Evolutionary conservation across 1,284 basidiomycete species (phyloP).

Genomic region (Cerrena zonata): DNA sequence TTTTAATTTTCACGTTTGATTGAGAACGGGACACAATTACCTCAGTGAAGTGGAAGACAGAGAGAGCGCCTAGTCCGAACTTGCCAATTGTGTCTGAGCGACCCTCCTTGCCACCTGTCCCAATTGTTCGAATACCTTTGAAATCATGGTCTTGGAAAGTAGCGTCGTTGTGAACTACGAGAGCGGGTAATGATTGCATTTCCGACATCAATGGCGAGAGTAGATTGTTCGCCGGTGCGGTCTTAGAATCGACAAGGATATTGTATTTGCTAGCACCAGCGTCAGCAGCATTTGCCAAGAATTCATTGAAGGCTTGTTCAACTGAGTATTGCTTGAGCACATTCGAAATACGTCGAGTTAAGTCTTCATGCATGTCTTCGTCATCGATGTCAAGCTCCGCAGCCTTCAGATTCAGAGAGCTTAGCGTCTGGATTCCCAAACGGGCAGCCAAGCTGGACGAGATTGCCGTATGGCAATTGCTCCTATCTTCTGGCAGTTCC

Average conservation of each 20-base stretch:
- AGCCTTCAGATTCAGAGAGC: conserved; percentile 11
- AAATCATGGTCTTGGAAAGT: conserved; percentile 39
- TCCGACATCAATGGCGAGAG: conserved; percentile 29
- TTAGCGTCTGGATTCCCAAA: conserved; percentile 11
- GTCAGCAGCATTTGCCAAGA: conserved; percentile 47
- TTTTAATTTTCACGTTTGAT: background rate
- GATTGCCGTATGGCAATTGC: conserved; percentile 7
- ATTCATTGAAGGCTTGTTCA: conserved; percentile 39
- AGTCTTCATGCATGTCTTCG: conserved; percentile 28
- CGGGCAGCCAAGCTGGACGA: background rate
- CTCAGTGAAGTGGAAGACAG: conserved; percentile 46
- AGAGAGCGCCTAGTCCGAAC: conserved; percentile 45
- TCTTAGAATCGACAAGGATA: conserved; percentile 31
- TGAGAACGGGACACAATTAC: conserved; percentile 22
- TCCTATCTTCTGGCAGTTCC: conserved; percentile 5
- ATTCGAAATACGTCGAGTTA: conserved; percentile 21
- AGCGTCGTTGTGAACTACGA: conserved; percentile 41
- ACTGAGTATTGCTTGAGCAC: conserved; percentile 35
- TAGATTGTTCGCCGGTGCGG: conserved; percentile 14
- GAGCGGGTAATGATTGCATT: conserved; percentile 30
- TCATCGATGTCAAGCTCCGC: conserved; percentile 8
- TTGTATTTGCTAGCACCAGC: conserved; percentile 37
- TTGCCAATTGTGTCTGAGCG: conserved; percentile 38
- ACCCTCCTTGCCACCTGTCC: conserved; percentile 38
- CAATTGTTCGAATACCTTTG: conserved; percentile 37